phyloP scores from a whole-genome alignment of 2,329 filamentous ascomycete species.

The Paecilomyces sp. region DNA sequence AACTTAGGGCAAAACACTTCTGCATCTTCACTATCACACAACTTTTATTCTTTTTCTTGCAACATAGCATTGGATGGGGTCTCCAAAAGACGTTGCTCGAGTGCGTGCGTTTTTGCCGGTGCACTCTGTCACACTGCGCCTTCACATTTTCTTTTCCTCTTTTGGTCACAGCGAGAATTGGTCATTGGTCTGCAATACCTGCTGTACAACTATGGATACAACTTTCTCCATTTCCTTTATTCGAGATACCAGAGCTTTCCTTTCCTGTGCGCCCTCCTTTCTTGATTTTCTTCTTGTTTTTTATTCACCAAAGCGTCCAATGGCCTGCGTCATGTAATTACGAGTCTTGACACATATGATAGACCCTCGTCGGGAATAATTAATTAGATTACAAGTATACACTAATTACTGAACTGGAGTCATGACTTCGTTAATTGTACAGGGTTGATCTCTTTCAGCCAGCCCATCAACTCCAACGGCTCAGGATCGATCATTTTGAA shows the following conservation, averaged over 20 bases:
- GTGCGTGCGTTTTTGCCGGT: not conserved
- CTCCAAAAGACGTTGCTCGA: not conserved
- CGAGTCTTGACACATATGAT: conserved; percentile 18
- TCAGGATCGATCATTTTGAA: conserved; percentile 33
- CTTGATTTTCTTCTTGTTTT: not conserved
- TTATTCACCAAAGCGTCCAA: not conserved
- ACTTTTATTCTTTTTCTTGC: not conserved
- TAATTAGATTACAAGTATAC: not conserved
- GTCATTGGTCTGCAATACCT: not conserved
- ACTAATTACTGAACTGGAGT: not conserved
- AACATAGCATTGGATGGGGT: not conserved
- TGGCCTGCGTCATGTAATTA: not conserved
- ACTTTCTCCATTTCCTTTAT: not conserved
- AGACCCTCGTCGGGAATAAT: conserved; percentile 9
- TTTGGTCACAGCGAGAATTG: not conserved
- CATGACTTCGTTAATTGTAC: not conserved
- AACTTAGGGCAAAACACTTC: not conserved
- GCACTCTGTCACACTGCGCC: not conserved
- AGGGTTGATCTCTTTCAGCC: conserved; percentile 10
- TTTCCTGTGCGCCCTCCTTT: not conserved
- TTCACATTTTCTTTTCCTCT: not conserved
- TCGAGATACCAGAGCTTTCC: not conserved
- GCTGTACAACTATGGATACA: not conserved
- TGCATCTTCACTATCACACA: not conserved
- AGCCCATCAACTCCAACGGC: conserved; percentile 23